Percentiles rank a stretch among this genome's conserved stretches.
Conservation (phyloP, 1,284 basidiomycete species). For the Xanthoconium separans region DNA sequence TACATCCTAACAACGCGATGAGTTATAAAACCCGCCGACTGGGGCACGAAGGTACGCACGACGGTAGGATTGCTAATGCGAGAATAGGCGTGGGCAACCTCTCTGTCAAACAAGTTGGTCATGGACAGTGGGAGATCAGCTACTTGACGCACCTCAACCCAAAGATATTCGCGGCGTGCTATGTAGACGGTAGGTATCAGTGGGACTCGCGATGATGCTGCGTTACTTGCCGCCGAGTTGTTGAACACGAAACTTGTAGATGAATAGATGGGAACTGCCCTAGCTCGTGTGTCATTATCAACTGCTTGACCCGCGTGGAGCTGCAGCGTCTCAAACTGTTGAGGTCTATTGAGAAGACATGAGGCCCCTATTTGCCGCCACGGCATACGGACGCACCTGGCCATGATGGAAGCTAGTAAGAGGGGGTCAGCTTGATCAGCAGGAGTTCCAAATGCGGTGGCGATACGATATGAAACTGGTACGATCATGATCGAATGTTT, state of each 20-base stretch:
- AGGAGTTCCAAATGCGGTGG: not conserved
- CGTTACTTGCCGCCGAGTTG: conserved; percentile 53
- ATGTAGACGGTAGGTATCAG: too few relatives aligned
- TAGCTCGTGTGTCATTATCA: conserved; percentile 73
- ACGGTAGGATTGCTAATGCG: conserved; percentile 85
- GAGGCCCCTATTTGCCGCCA: not conserved
- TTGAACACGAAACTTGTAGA: conserved; percentile 81
- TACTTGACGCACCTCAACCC: conserved; percentile 53
- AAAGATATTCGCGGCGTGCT: conserved; percentile 86
- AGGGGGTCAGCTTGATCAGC: not conserved
- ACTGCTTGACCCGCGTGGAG: conserved; percentile 79
- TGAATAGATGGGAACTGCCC: conserved; percentile 83
- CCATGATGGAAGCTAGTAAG: conserved; percentile 1
- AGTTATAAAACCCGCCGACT: too few relatives aligned
- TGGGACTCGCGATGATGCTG: too few relatives aligned
- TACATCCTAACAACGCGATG: conserved; percentile 48
- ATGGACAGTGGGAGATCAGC: not conserved
- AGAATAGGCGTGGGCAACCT: conserved; percentile 74
- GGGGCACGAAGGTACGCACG: conserved; percentile 39
- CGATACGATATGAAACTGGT: too few relatives aligned
- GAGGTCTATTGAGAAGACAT: conserved; percentile 34
- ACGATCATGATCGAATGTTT: not conserved
- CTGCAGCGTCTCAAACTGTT: conserved; percentile 79
- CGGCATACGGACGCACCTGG: conserved; percentile 3
- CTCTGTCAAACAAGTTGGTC: conserved; percentile 34